Evolutionary conservation across 2,329 filamentous ascomycete genomes (phyloP).

Genomic region (Trichoderma atroviride): DNA sequence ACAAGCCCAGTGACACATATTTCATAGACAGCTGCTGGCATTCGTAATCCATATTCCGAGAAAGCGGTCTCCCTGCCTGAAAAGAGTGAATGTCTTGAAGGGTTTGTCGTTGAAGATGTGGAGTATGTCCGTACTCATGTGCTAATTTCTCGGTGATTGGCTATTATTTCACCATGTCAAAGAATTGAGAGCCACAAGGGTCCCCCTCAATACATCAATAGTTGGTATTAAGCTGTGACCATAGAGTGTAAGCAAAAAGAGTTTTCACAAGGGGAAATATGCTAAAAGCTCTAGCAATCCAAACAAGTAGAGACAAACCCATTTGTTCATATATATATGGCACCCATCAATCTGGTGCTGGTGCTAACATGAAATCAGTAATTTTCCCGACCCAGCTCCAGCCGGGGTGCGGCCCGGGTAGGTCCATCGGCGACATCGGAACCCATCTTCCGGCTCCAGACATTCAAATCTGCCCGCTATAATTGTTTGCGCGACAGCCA

Average conservation of each 20-base stretch:
- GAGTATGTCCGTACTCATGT: neutral
- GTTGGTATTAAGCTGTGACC: neutral
- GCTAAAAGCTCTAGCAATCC: neutral
- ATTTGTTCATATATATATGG: neutral
- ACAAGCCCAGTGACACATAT: neutral
- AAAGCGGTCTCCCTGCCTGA: neutral
- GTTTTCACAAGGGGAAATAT: neutral
- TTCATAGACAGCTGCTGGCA: neutral
- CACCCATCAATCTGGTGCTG: neutral
- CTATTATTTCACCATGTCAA: neutral
- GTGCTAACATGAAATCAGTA: slow-evolving; percentile 17
- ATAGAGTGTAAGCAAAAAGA: neutral
- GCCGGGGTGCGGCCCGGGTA: slow-evolving; percentile 18
- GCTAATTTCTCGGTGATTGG: too few species aligned
- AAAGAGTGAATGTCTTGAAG: neutral
- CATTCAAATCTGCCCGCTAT: slow-evolving; percentile 11
- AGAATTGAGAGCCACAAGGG: neutral
- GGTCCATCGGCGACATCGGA: slow-evolving; percentile 27
- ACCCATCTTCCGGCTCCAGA: slow-evolving; percentile 22
- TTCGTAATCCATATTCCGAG: neutral
- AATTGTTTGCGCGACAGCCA: neutral
- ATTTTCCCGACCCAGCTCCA: slow-evolving; percentile 24
- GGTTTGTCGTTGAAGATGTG: neutral
- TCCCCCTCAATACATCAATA: neutral
- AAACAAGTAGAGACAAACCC: neutral